Evolutionary conservation across 352 stramenopile species (phyloP).

Genomic region (Pythium sukuiense): DNA sequence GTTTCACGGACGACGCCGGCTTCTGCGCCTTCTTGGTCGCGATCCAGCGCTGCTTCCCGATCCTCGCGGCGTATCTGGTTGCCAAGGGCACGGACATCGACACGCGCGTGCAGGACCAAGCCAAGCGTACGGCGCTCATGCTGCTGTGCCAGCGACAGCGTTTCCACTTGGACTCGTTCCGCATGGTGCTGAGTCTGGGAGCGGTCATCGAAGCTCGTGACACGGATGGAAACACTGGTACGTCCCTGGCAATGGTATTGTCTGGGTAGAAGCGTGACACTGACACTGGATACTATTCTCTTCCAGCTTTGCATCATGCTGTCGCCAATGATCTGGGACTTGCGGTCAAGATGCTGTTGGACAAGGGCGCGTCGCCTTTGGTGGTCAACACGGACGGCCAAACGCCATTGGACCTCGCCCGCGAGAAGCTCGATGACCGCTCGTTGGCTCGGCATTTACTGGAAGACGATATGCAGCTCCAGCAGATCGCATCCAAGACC

Average conservation of each 20-base stretch:
- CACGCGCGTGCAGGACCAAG: conserved; percentile 42
- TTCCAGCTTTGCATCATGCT: conserved; percentile 62
- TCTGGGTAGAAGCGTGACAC: too few species aligned
- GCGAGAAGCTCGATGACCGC: conserved; percentile 32
- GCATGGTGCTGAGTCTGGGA: conserved; percentile 77
- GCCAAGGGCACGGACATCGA: conserved; percentile 74
- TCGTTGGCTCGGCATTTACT: conserved; percentile 49
- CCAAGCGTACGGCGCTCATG: conserved; percentile 65
- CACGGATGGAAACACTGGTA: conserved; percentile 68
- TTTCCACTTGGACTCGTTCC: conserved; percentile 81
- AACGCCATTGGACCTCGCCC: conserved; percentile 54
- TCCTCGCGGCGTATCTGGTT: conserved; percentile 74
- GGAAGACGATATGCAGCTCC: conserved; percentile 54
- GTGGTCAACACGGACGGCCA: conserved; percentile 44
- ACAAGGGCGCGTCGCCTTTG: conserved; percentile 47
- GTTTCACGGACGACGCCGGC: conserved; percentile 47
- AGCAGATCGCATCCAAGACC: conserved; percentile 40
- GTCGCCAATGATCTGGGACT: conserved; percentile 59
- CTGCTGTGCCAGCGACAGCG: conserved; percentile 63
- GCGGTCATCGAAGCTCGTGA: conserved; percentile 55
- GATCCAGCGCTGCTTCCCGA: conserved; percentile 73
- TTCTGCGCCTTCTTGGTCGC: conserved; percentile 67
- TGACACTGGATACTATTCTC: too few species aligned
- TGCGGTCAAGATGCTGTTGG: conserved; percentile 69
- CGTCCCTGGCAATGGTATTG: neutral